These are phyloP conservation scores for Podochytrium sp. DNA, from an alignment of 192 early-diverging fungal genomes.

Conservation along the genomic window DNA sequence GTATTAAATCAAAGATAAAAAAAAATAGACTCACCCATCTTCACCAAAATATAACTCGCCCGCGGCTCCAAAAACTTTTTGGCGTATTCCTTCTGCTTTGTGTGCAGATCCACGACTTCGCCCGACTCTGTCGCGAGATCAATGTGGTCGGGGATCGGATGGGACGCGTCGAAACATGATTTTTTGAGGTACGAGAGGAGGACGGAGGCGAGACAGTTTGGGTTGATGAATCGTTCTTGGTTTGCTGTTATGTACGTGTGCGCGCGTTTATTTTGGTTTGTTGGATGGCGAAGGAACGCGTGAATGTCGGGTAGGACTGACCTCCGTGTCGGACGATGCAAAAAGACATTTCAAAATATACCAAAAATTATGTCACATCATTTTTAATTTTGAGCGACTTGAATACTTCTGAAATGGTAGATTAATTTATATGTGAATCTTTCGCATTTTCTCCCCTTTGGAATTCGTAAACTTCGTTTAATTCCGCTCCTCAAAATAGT, in stretches of 20 bases:
- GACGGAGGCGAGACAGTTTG: conserved; percentile 52
- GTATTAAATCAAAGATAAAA: neutral
- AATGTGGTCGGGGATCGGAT: conserved; percentile 33
- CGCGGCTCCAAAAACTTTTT: conserved; percentile 53
- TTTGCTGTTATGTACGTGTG: conserved; percentile 44
- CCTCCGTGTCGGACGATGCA: no score
- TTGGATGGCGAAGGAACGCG: neutral
- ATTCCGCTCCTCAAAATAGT: no score
- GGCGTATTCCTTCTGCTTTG: conserved; percentile 59
- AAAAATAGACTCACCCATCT: conserved; percentile 44
- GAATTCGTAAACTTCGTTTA: no score
- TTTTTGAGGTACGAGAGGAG: conserved; percentile 50
- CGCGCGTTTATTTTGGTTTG: neutral
- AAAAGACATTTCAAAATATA: no score
- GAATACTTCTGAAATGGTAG: no score
- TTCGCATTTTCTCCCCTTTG: no score
- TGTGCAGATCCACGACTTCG: conserved; percentile 55
- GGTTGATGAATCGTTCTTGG: conserved; percentile 56
- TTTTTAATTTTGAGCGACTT: no score
- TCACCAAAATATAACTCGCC: conserved; percentile 65
- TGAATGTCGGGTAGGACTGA: no score
- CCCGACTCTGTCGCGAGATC: conserved; percentile 59
- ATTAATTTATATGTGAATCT: no score
- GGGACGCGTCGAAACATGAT: conserved; percentile 35
- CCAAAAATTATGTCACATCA: no score